Base-by-base conservation (phyloP, 441 rosid species). In the Sinapis alba region DNA sequence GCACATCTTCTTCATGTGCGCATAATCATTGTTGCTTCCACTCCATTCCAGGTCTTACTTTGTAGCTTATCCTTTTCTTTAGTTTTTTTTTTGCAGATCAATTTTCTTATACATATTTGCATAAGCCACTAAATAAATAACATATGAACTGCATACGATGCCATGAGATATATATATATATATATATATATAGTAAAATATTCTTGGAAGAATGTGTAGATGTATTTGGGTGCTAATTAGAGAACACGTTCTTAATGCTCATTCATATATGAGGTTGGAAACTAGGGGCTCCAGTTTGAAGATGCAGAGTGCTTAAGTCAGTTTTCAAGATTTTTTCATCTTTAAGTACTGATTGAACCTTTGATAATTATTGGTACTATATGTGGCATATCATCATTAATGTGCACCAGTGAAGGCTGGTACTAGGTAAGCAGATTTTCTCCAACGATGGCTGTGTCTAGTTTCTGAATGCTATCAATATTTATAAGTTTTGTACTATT, bases 21-120 rank as follows among this genome's bases (percentile, higher is more conserved):
- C 93, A 84, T 73, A 89, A 82, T 34, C 36, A 19, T 78, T 86
- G 85, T 65, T 89, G 90, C 81, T 91, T 86, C 82, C 86, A 84
- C 84, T 93, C 84, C 73, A 53, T 63, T 71, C 75, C 93, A 74
- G 99, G 99, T 92, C 32, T 71, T 78, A 68, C 41, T 74, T 74
- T 18, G 12, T 50, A 10, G 47, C 21, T 62, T 73, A n/a, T 34
- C 3, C 8, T 36, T 36, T 36, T 1, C 1, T 36, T 36, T 11
- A 11, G 0, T 27, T 0, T 6, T 12, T 20, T 12, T 28, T 3
- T 19, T 54, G 21, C 34, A 28, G 7, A 26, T 43, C 13, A 2
- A 30, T 10, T 7, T 10, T 20, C 9, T 15, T 28, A 38, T n/a
- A n/a, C n/a, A n/a, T n/a, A n/a, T n/a, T n/a, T n/a, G n/a, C n/a